These are phyloP conservation scores for Tuber magnatum DNA, from an alignment of 495 filamentous ascomycete species.

Conservation along the genomic window DNA sequence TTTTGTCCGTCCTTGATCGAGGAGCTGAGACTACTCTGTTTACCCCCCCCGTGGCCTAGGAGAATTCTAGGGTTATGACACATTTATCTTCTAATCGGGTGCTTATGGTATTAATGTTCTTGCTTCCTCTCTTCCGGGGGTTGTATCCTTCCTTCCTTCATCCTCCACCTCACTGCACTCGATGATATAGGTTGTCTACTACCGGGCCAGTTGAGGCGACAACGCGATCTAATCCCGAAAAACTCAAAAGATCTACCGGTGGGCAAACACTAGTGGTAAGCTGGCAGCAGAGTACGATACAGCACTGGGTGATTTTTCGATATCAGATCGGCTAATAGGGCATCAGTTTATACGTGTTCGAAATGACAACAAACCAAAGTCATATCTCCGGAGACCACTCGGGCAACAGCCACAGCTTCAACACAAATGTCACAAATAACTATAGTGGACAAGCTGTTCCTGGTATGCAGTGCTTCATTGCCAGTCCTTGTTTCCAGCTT, in stretches of 20 bases:
- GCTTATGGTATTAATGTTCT: background rate
- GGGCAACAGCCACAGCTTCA: background rate
- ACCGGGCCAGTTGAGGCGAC: no score
- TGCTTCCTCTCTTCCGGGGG: no score
- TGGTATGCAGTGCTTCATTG: background rate
- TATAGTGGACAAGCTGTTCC: background rate
- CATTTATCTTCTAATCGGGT: no score
- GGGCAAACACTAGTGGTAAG: background rate
- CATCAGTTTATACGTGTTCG: background rate
- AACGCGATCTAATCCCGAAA: background rate
- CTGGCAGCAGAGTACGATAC: background rate
- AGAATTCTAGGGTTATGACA: no score
- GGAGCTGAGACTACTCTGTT: no score
- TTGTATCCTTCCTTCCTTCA: no score
- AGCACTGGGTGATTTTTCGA: no score
- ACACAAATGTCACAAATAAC: background rate
- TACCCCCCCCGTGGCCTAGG: no score
- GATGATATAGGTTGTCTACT: no score
- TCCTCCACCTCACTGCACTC: no score
- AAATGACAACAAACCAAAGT: background rate
- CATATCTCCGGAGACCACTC: accelerated
- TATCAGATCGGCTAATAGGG: background rate
- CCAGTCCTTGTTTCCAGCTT: background rate
- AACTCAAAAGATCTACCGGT: background rate
- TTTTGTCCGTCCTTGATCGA: no score